Conservation (phyloP, 768 basidiomycete species). For the Mycena metata region DNA sequence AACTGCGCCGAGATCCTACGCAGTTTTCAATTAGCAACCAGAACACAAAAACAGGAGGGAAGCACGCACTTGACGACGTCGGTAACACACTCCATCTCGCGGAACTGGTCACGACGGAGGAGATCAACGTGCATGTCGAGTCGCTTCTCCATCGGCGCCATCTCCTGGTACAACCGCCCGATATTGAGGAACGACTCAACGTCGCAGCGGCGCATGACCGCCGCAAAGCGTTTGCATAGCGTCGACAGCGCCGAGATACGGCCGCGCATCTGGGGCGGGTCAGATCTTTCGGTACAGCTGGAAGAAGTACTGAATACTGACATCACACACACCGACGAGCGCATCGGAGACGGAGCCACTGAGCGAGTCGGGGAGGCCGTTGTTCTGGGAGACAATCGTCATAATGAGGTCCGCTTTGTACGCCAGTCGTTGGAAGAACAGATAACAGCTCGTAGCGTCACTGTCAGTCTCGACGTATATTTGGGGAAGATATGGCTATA, state of each 20-base stretch:
- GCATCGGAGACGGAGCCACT: slow-evolving; percentile 85
- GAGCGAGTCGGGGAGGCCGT: slow-evolving; percentile 88
- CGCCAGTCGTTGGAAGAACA: slow-evolving; percentile 93
- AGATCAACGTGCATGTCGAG: slow-evolving; percentile 93
- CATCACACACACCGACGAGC: slow-evolving; percentile 96
- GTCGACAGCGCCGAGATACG: slow-evolving; percentile 85
- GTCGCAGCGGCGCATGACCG: slow-evolving; percentile 84
- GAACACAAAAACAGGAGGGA: neutral
- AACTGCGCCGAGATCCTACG: slow-evolving; percentile 91
- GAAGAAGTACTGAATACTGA: slow-evolving; percentile 46
- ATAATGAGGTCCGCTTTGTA: slow-evolving; percentile 91
- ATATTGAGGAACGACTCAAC: slow-evolving; percentile 88
- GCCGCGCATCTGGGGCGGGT: slow-evolving; percentile 77
- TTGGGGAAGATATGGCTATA: slow-evolving; percentile 90
- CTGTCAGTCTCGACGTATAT: slow-evolving; percentile 90
- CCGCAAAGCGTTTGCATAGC: slow-evolving; percentile 91
- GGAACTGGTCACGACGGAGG: slow-evolving; percentile 89
- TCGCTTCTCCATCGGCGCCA: slow-evolving; percentile 89
- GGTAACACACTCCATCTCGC: slow-evolving; percentile 92
- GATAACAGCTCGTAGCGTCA: slow-evolving; percentile 89
- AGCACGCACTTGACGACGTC: slow-evolving; percentile 85
- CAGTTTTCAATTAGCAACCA: neutral
- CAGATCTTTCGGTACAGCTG: neutral
- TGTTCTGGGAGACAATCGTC: slow-evolving; percentile 82
- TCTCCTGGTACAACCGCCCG: slow-evolving; percentile 86